Conservation (phyloP, 495 filamentous ascomycete genomes). For the Lophium mytilinum region DNA sequence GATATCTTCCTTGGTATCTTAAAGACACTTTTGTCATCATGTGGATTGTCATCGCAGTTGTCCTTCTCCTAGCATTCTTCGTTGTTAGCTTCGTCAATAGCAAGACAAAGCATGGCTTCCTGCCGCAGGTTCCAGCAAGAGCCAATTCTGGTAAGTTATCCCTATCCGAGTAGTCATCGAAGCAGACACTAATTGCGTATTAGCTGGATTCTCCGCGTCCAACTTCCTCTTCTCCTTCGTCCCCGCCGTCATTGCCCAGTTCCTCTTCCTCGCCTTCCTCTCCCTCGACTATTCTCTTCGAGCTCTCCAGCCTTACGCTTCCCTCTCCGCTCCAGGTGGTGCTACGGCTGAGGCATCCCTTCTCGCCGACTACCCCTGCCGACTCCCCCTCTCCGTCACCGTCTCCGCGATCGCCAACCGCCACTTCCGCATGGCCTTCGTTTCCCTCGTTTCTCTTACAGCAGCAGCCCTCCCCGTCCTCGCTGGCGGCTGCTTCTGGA, state of each 20-base stretch:
- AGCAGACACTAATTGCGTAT: not conserved
- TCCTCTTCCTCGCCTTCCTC: constrained; percentile 70
- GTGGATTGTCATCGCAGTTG: constrained; percentile 53
- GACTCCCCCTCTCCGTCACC: constrained; percentile 55
- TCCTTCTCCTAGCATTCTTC: constrained; percentile 61
- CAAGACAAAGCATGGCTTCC: constrained; percentile 59
- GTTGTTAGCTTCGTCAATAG: constrained; percentile 63
- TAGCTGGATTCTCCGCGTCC: constrained; percentile 66
- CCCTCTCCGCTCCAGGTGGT: constrained; percentile 50
- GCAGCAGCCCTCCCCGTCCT: constrained; percentile 65
- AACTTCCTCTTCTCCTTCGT: constrained; percentile 86
- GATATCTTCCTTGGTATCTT: constrained; percentile 74
- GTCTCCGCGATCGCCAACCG: constrained; percentile 52
- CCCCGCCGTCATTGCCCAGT: constrained; percentile 64
- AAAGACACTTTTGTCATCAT: constrained; percentile 52
- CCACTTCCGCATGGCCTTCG: constrained; percentile 63
- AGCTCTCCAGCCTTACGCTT: constrained; percentile 65
- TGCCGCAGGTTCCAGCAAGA: constrained; percentile 53
- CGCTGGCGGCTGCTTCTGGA: constrained; percentile 72
- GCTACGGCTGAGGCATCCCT: constrained; percentile 59
- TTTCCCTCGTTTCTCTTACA: constrained; percentile 57
- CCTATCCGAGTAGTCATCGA: not conserved
- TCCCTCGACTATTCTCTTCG: constrained; percentile 68
- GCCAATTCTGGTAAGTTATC: constrained; percentile 37
- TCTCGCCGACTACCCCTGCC: constrained; percentile 63